These are phyloP conservation scores for Quercus phellos DNA, from an alignment of 331 rosid genomes.

Conservation along the genomic window DNA sequence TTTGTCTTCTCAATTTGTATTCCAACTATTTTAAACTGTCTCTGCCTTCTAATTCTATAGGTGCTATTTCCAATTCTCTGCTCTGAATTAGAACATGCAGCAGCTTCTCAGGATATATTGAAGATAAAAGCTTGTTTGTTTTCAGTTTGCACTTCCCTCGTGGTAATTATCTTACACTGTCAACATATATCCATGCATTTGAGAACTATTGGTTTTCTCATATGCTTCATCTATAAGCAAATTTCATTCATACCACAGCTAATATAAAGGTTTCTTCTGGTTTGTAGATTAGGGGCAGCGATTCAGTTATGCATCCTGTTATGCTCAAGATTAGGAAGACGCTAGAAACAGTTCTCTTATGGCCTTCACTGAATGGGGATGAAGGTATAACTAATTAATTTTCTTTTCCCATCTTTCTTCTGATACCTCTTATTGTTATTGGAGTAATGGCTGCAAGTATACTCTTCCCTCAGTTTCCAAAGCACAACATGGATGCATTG, in stretches of 20 bases:
- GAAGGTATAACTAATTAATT: conserved; percentile 48
- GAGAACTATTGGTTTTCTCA: not conserved
- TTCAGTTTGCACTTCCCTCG: conserved; percentile 77
- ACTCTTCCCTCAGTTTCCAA: conserved; percentile 50
- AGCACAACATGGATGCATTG: conserved; percentile 92
- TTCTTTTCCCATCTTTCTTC: conserved; percentile 10
- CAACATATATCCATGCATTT: conserved; percentile 17
- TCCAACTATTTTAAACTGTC: conserved; percentile 12
- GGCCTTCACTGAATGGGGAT: conserved; percentile 74
- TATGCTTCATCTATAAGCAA: conserved; percentile 18
- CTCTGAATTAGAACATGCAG: conserved; percentile 50
- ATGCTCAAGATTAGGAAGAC: conserved; percentile 45
- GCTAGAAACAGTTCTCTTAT: conserved; percentile 57
- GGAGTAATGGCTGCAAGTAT: not conserved
- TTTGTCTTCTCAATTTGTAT: conserved; percentile 1
- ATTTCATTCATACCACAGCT: conserved; percentile 4
- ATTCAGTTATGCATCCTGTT: conserved; percentile 52
- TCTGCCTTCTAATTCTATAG: conserved; percentile 32
- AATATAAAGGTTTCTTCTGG: conserved; percentile 20
- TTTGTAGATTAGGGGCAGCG: conserved; percentile 64
- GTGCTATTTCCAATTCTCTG: conserved; percentile 60
- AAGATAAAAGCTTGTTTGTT: conserved; percentile 71
- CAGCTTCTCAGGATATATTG: conserved; percentile 37
- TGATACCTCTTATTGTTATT: not conserved
- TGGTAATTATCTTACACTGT: conserved; percentile 44